These are phyloP conservation scores for Linnemannia exigua DNA, from an alignment of 192 early-diverging fungal species.

Conservation along the genomic window DNA sequence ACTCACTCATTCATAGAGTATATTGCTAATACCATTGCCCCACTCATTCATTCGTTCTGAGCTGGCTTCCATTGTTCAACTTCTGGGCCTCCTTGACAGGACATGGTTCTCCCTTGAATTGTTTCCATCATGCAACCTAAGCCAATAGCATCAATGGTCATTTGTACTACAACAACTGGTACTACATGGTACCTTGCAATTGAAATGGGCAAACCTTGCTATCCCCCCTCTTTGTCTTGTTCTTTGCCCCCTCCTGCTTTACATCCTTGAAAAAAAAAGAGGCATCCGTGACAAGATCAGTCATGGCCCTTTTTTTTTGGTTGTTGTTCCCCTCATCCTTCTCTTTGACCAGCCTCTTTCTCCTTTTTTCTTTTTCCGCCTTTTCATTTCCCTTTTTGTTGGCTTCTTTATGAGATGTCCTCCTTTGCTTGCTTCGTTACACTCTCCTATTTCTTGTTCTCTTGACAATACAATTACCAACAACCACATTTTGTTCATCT, in stretches of 20 bases:
- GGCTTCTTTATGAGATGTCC: not conserved
- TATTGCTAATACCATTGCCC: not conserved
- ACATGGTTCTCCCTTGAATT: slow-evolving; percentile 6
- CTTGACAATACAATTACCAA: no score
- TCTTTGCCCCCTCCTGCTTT: slow-evolving; percentile 7
- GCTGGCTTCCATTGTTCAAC: not conserved
- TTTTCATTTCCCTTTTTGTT: not conserved
- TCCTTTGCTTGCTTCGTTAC: not conserved
- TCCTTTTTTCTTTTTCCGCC: not conserved
- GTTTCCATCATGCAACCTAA: slow-evolving; percentile 16
- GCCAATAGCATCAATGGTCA: not conserved
- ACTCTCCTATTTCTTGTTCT: no score
- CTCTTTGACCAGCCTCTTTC: not conserved
- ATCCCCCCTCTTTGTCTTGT: not conserved
- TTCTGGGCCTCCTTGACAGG: not conserved
- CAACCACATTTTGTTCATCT: not conserved
- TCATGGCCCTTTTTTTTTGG: not conserved
- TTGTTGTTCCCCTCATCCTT: not conserved
- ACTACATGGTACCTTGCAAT: not conserved
- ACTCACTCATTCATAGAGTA: not conserved
- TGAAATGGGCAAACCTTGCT: not conserved
- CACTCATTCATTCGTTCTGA: not conserved
- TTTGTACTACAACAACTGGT: not conserved
- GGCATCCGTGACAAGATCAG: slow-evolving; percentile 1
- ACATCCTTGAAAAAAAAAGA: not conserved